A percentile compares a stretch with the other conserved stretches of the same genome.
Evolutionary conservation across 106 monocot species (phyloP).

Genomic region (Allium cepa): DNA sequence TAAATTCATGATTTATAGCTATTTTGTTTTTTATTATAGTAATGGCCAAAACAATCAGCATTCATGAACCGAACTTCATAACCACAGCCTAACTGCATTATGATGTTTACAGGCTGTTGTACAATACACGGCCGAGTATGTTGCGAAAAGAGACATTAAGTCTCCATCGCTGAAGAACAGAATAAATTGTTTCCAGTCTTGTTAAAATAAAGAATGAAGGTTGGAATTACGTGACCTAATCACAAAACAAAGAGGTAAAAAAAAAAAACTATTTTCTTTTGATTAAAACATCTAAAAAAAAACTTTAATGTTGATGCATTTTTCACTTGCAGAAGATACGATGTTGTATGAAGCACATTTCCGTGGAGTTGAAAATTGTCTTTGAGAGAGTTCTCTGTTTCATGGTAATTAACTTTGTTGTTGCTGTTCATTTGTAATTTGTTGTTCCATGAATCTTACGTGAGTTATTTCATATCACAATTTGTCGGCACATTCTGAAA

Average conservation of each 20-base stretch:
- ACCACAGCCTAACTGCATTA: too few species aligned
- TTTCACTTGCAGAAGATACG: not conserved
- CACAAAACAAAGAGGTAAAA: not conserved
- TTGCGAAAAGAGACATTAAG: slow-evolving; percentile 33
- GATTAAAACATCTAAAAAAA: not conserved
- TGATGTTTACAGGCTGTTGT: slow-evolving; percentile 39
- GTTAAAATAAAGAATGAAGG: slow-evolving; percentile 50
- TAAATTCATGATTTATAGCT: not conserved
- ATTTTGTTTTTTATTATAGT: not conserved
- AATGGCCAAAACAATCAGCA: too few species aligned
- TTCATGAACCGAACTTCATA: too few species aligned
- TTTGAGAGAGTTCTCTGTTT: not conserved
- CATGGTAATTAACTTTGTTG: slow-evolving; percentile 12
- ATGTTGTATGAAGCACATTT: not conserved
- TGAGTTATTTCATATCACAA: slow-evolving; percentile 1
- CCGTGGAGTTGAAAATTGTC: not conserved
- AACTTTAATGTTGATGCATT: too few species aligned
- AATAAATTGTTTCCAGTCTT: slow-evolving; percentile 46
- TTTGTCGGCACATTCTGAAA: not conserved
- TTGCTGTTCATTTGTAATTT: slow-evolving; percentile 4
- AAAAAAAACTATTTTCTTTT: not conserved
- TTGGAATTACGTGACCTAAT: slow-evolving; percentile 22
- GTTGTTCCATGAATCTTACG: slow-evolving; percentile 4
- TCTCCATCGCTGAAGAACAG: slow-evolving; percentile 26
- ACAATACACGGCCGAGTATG: slow-evolving; percentile 51